phyloP scores from a whole-genome alignment of 805 yeast genomes.

The Candida nemodendra region DNA sequence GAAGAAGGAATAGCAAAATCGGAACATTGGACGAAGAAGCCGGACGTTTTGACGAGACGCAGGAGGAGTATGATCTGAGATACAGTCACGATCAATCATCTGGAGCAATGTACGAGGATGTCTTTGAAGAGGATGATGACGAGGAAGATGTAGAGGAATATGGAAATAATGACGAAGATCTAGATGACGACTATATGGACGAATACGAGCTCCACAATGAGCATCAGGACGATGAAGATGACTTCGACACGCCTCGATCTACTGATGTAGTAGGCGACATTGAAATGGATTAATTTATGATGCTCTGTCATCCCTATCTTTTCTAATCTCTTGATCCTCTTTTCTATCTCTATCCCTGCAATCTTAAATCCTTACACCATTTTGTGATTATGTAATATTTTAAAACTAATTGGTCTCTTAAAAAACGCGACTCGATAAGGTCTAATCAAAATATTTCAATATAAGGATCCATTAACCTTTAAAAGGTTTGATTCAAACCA shows the following conservation, averaged over 20 bases:
- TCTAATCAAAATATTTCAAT: too few relatives aligned
- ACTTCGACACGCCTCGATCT: slow-evolving; percentile 6
- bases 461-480: too few relatives aligned
- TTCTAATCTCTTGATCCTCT: too few relatives aligned
- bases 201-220: slow-evolving; percentile 31
- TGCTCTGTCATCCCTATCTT: too few relatives aligned
- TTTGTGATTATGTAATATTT: too few relatives aligned
- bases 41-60: slow-evolving; percentile 30
- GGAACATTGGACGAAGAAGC: slow-evolving; percentile 33
- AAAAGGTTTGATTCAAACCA: too few relatives aligned
- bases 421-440: too few relatives aligned
- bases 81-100: slow-evolving; percentile 23
- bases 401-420: too few relatives aligned
- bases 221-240: slow-evolving; percentile 21
- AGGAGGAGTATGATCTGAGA: slow-evolving; percentile 37
- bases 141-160: slow-evolving; percentile 39
- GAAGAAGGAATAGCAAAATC: slow-evolving; percentile 33
- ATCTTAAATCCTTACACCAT: slow-evolving; percentile 6
- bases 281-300: slow-evolving; percentile 29
- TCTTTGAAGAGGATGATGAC: slow-evolving; percentile 38
- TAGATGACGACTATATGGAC: slow-evolving; percentile 37
- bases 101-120: slow-evolving; percentile 32
- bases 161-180: slow-evolving; percentile 46
- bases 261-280: slow-evolving; percentile 38
- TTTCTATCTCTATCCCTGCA: too few relatives aligned